Percentiles rank a stretch among this genome's conserved stretches.
These are phyloP conservation scores for Brettanomyces sp. DNA, from an alignment of 805 yeast genomes.

Conservation along the genomic window DNA sequence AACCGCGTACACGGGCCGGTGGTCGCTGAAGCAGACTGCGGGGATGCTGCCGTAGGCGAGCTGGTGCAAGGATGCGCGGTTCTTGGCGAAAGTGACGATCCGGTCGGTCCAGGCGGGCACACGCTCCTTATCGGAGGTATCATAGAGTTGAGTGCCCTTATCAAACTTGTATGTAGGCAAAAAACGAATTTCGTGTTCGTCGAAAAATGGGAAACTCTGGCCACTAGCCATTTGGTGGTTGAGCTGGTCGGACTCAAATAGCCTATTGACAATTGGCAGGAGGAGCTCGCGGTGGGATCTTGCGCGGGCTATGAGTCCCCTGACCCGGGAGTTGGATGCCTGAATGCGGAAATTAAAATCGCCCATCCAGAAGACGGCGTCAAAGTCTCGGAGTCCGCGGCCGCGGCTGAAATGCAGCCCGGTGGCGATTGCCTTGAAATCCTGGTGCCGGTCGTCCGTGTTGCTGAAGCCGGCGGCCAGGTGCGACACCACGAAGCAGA, in stretches of 20 bases:
- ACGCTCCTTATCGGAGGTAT: constrained; percentile 83
- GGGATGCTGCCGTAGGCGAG: constrained; percentile 49
- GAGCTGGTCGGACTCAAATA: constrained; percentile 72
- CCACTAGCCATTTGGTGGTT: constrained; percentile 65
- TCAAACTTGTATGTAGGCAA: constrained; percentile 94
- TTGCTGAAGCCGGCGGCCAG: constrained; percentile 88
- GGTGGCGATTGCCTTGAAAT: constrained; percentile 68
- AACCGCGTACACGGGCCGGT: constrained; percentile 76
- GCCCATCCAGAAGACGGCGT: constrained; percentile 82
- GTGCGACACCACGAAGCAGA: constrained; percentile 81
- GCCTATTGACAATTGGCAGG: constrained; percentile 11
- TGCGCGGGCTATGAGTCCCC: constrained; percentile 23
- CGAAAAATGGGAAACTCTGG: constrained; percentile 71
- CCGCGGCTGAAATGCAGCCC: constrained; percentile 57
- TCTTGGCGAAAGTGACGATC: constrained; percentile 50
- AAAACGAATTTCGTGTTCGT: constrained; percentile 72
- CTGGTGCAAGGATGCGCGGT: constrained; percentile 45
- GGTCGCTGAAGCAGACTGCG: constrained; percentile 68
- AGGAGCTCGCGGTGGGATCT: constrained; percentile 8
- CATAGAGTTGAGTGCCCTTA: constrained; percentile 73
- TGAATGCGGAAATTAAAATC: constrained; percentile 85
- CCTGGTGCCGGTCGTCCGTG: constrained; percentile 75
- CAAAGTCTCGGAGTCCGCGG: constrained; percentile 62
- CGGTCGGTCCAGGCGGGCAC: constrained; percentile 98
- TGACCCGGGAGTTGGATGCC: constrained; percentile 61